phyloP scores from a whole-genome alignment of 176 grass and related monocot species.

The Avena insularis region DNA sequence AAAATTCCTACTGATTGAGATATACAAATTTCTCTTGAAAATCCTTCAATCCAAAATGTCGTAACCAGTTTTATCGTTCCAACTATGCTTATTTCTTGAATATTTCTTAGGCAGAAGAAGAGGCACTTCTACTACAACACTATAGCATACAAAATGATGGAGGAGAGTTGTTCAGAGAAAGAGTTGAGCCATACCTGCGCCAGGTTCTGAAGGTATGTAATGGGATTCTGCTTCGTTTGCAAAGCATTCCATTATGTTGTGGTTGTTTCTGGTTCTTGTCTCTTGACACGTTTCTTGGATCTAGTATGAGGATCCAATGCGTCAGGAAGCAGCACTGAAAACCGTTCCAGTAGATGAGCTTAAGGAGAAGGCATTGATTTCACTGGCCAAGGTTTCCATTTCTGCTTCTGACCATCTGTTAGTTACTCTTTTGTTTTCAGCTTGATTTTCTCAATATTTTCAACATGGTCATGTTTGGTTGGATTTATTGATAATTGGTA shows the following conservation, averaged over 20 bases:
- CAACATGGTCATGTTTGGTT: neutral
- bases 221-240: conserved; percentile 39
- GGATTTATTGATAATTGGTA: conserved; percentile 9
- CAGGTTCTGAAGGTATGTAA: conserved; percentile 85
- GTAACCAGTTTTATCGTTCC: conserved; percentile 16
- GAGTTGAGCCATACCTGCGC: conserved; percentile 67
- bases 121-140: conserved; percentile 77
- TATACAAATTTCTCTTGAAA: neutral
- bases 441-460: conserved; percentile 24
- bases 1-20: neutral
- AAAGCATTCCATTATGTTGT: neutral
- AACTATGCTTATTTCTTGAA: conserved; percentile 40
- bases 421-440: neutral
- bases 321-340: conserved; percentile 77
- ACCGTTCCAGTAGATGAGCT: conserved; percentile 81
- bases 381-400: conserved; percentile 81
- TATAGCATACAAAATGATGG: conserved; percentile 55
- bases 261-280: conserved; percentile 34
- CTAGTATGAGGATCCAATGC: conserved; percentile 78
- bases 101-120: conserved; percentile 82
- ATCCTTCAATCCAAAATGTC: neutral
- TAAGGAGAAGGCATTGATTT: conserved; percentile 84
- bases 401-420: neutral
- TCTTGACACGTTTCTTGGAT: conserved; percentile 39
- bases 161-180: conserved; percentile 56